These are phyloP conservation scores for Phytophthora fragariae DNA, from an alignment of 352 stramenopile species.

Conservation along the genomic window DNA sequence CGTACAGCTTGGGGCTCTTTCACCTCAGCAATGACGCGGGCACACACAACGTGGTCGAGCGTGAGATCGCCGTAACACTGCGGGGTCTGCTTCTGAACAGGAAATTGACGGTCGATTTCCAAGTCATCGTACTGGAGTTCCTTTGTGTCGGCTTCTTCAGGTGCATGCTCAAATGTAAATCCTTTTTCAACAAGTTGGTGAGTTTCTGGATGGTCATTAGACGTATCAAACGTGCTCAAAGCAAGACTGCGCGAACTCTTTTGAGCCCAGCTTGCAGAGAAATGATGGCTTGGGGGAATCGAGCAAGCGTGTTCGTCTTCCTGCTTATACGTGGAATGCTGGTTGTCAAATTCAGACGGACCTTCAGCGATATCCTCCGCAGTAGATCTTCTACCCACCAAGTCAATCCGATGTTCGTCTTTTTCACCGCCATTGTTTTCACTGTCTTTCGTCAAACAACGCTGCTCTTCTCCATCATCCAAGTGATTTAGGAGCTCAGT, in stretches of 20 bases:
- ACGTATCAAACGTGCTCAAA: neutral
- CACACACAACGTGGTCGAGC: constrained; percentile 52
- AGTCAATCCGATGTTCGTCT: neutral
- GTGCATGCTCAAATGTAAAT: neutral
- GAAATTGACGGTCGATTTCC: neutral
- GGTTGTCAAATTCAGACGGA: neutral
- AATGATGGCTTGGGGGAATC: neutral
- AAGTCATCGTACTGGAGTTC: constrained; percentile 8
- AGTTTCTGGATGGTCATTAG: neutral
- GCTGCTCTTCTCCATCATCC: neutral
- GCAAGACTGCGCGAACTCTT: neutral
- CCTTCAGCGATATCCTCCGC: neutral
- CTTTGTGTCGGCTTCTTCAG: neutral
- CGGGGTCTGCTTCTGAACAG: neutral
- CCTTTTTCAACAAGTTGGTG: neutral
- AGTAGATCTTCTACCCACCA: neutral
- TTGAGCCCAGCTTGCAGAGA: neutral
- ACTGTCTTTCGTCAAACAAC: neutral
- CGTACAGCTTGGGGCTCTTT: constrained; percentile 65
- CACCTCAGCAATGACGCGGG: constrained; percentile 58
- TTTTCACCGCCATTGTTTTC: neutral
- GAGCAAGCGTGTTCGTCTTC: neutral
- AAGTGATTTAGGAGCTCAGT: constrained; percentile 17
- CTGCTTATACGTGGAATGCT: neutral
- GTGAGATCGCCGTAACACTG: constrained; percentile 49